These are phyloP conservation scores for Suhomyces faveliae DNA, from an alignment of 805 yeast genomes.

Conservation along the genomic window DNA sequence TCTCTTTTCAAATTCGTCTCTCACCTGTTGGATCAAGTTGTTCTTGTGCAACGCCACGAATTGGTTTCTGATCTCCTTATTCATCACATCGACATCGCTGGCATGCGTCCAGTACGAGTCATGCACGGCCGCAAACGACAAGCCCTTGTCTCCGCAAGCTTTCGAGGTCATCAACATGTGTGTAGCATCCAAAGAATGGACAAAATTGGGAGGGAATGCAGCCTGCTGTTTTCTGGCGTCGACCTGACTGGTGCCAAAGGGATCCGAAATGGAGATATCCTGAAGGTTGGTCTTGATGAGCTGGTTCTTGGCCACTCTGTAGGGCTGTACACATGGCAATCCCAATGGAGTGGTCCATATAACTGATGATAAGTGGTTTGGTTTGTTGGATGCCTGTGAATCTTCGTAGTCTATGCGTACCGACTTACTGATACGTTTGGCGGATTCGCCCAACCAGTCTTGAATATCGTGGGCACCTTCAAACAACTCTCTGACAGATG, in stretches of 20 bases:
- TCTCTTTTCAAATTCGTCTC: slow-evolving; percentile 77
- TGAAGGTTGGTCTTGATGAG: slow-evolving; percentile 82
- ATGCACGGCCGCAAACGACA: slow-evolving; percentile 91
- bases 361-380: slow-evolving; percentile 77
- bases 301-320: slow-evolving; percentile 64
- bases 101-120: slow-evolving; percentile 99
- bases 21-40: slow-evolving; percentile 67
- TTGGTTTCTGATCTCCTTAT: slow-evolving; percentile 64
- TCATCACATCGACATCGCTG: slow-evolving; percentile 72
- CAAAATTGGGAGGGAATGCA: slow-evolving; percentile 94
- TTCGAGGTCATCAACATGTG: slow-evolving; percentile 92
- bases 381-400: slow-evolving; percentile 33
- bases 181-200: slow-evolving; percentile 94
- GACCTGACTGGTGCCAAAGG: slow-evolving; percentile 78
- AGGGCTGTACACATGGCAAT: slow-evolving; percentile 95
- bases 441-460: slow-evolving; percentile 92
- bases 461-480: slow-evolving; percentile 93
- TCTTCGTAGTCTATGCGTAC: slow-evolving; percentile 64
- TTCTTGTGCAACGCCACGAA: slow-evolving; percentile 76
- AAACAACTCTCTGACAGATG: slow-evolving; percentile 80
- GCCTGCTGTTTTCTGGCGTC: slow-evolving; percentile 86
- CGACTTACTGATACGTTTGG: slow-evolving; percentile 75
- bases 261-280: slow-evolving; percentile 83
- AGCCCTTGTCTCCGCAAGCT: slow-evolving; percentile 60
- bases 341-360: slow-evolving; percentile 98